These are phyloP conservation scores for Aspergillus terreus DNA, from an alignment of 2,329 filamentous ascomycete species.

Conservation along the genomic window DNA sequence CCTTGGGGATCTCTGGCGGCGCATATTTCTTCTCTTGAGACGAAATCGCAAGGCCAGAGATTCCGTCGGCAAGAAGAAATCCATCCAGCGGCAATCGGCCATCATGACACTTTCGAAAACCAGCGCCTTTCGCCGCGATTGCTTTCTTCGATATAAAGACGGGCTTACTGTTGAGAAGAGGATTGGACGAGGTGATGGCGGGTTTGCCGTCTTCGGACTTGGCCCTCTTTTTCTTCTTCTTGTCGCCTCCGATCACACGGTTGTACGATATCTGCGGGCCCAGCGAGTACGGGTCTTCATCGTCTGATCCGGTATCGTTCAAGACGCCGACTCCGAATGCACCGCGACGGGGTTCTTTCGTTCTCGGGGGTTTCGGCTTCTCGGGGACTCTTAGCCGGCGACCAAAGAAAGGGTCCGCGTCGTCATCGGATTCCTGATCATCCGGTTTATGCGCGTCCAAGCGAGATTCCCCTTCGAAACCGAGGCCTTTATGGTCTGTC, in stretches of 20 bases:
- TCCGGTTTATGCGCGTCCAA: constrained; percentile 20
- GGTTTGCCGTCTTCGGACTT: constrained; percentile 37
- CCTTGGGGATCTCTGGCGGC: constrained; percentile 45
- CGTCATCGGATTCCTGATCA: constrained; percentile 20
- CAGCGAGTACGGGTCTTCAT: constrained; percentile 90
- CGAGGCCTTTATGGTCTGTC: constrained; percentile 45
- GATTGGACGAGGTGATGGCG: constrained; percentile 56
- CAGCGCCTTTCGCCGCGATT: constrained; percentile 38
- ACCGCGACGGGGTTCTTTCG: constrained; percentile 55
- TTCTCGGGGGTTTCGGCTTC: constrained; percentile 43
- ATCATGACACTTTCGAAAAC: constrained; percentile 72
- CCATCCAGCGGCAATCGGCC: constrained; percentile 75
- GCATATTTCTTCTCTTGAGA: constrained; percentile 44
- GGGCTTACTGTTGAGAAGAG: constrained; percentile 62
- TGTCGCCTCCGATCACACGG: constrained; percentile 73
- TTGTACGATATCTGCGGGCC: constrained; percentile 89
- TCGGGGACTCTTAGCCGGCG: constrained; percentile 26
- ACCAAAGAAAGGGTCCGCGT: constrained; percentile 35
- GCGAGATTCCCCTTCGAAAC: constrained; percentile 41
- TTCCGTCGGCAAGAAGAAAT: constrained; percentile 65
- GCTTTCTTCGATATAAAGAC: constrained; percentile 71
- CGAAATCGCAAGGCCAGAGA: constrained; percentile 46
- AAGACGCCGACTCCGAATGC: constrained; percentile 84
- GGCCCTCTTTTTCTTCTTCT: constrained; percentile 66
- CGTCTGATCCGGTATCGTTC: constrained; percentile 91